phyloP scores from a whole-genome alignment of 1,284 basidiomycete genomes.

The Flammula alnicola region DNA sequence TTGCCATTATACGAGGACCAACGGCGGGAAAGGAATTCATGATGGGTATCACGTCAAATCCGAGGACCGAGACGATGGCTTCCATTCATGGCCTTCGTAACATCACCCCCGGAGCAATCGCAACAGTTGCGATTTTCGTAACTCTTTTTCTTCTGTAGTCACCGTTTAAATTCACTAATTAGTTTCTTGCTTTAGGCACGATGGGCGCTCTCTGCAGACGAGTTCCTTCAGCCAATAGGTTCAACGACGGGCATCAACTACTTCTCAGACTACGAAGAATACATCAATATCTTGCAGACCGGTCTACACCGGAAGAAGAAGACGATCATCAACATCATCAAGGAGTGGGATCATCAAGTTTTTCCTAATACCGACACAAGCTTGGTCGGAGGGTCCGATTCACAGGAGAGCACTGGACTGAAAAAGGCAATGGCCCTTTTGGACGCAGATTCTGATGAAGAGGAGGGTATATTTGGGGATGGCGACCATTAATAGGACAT shows the following conservation, averaged over 20 bases:
- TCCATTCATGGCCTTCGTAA: constrained; percentile 12
- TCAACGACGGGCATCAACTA: constrained; percentile 18
- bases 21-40: constrained; percentile 17
- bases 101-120: constrained; percentile 20
- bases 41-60: constrained; percentile 7
- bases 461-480: too few relatives aligned
- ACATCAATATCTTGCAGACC: constrained; percentile 10
- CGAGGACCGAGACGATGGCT: constrained; percentile 20
- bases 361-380: constrained; percentile 13
- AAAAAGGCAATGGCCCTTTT: constrained; percentile 16
- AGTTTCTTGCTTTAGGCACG: constrained; percentile 9
- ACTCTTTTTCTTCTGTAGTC: neutral
- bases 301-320: constrained; percentile 13
- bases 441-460: constrained; percentile 12
- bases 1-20: constrained; percentile 20
- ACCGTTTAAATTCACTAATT: too few relatives aligned
- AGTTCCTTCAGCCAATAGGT: constrained; percentile 14
- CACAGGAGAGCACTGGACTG: constrained; percentile 1
- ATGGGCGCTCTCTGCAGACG: constrained; percentile 16
- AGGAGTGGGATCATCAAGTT: constrained; percentile 12
- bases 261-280: constrained; percentile 15
- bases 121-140: constrained; percentile 11
- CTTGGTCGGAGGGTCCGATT: neutral
- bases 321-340: constrained; percentile 15
- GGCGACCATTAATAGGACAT: too few relatives aligned